These are phyloP conservation scores for Akebia trifoliata DNA, from an alignment of 164 flowering plant species.

Conservation along the genomic window DNA sequence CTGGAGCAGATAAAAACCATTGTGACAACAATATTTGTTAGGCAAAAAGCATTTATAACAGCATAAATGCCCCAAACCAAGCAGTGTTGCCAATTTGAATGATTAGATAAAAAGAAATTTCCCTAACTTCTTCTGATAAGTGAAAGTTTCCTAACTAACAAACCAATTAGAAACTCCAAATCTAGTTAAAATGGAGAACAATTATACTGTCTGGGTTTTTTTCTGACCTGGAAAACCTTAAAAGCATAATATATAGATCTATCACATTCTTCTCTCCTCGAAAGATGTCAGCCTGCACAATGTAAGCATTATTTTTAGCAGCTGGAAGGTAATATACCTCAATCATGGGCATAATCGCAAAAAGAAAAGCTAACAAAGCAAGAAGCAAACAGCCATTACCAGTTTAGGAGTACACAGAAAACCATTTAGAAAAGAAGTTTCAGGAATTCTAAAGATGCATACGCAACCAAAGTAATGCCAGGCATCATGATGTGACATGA, in stretches of 20 bases:
- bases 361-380: neutral
- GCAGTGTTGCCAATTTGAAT: neutral
- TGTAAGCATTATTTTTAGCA: neutral
- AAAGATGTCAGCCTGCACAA: constrained; percentile 78
- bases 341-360: neutral
- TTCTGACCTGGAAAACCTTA: constrained; percentile 85
- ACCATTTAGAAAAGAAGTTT: neutral
- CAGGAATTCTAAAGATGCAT: neutral
- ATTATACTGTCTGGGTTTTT: neutral
- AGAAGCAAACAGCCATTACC: neutral
- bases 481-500: neutral
- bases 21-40: neutral
- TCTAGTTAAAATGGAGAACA: neutral
- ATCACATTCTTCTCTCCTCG: constrained; percentile 72
- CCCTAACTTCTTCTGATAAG: too few species aligned
- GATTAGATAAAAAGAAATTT: neutral
- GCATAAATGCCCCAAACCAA: neutral
- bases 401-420: neutral
- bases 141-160: neutral
- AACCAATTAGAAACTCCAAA: neutral
- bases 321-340: neutral
- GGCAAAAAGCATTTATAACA: neutral
- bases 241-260: constrained; percentile 82
- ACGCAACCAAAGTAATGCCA: neutral
- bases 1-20: constrained; percentile 37